phyloP scores from a whole-genome alignment of 2,329 filamentous ascomycete genomes.

The Talaromyces sp. region DNA sequence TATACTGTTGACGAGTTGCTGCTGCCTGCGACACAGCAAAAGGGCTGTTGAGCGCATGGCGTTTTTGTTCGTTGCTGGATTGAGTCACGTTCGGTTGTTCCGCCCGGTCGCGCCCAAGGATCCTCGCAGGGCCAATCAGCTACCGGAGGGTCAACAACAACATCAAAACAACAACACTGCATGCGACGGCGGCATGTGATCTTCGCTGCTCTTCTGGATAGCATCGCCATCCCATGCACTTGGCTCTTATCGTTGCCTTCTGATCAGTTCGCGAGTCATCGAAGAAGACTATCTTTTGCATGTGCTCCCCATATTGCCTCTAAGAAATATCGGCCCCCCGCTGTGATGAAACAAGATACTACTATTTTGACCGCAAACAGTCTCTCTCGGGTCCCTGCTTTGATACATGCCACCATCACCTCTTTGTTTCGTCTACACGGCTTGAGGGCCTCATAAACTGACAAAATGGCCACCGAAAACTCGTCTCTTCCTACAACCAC shows the following conservation, averaged over 20 bases:
- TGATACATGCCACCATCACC: not conserved
- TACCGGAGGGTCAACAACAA: not conserved
- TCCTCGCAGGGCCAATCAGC: not conserved
- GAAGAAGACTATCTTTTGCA: not conserved
- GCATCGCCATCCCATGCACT: not conserved
- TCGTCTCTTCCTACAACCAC: slow-evolving; percentile 11
- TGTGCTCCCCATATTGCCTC: not conserved
- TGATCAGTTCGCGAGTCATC: not conserved
- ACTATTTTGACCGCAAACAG: not conserved
- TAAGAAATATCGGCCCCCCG: not conserved
- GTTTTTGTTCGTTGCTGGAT: not conserved
- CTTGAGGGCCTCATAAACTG: not conserved
- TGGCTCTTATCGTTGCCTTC: not conserved
- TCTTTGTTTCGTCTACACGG: not conserved
- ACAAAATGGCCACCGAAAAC: not conserved
- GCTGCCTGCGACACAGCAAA: slow-evolving; percentile 9
- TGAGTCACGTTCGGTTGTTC: not conserved
- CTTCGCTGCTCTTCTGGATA: not conserved
- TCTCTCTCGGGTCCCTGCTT: too few species aligned
- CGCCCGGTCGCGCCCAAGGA: not conserved
- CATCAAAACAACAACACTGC: not conserved
- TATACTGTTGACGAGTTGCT: not conserved
- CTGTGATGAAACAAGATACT: not conserved
- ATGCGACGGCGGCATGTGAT: not conserved
- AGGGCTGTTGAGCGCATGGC: slow-evolving; percentile 8